These are phyloP conservation scores for Xylaria sp. DNA, from an alignment of 2,329 filamentous ascomycete species.

Conservation along the genomic window DNA sequence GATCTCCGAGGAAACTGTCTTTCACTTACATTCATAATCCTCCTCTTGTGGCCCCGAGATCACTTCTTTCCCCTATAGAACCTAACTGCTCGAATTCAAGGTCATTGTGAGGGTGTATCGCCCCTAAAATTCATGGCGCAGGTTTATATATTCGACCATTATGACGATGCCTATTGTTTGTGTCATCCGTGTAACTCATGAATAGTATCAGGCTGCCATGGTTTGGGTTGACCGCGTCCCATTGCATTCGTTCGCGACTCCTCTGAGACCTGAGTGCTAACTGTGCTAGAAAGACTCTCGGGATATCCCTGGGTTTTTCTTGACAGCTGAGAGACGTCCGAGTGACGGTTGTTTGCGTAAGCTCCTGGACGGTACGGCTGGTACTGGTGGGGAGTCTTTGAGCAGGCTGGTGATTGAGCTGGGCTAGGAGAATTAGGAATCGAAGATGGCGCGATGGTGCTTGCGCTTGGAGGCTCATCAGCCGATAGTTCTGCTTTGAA, in stretches of 20 bases:
- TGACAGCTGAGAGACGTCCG: constrained; percentile 30
- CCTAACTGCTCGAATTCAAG: not conserved
- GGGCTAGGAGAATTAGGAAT: constrained; percentile 14
- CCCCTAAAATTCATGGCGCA: not conserved
- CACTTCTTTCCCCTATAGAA: too few species aligned
- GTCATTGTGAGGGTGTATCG: not conserved
- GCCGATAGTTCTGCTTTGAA: constrained; percentile 39
- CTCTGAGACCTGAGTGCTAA: constrained; percentile 13
- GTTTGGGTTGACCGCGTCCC: constrained; percentile 2
- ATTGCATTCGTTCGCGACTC: not conserved
- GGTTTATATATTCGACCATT: not conserved
- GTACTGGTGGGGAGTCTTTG: constrained; percentile 17
- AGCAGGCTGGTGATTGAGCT: not conserved
- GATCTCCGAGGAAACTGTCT: too few species aligned
- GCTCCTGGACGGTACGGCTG: constrained; percentile 30
- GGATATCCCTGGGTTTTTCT: constrained; percentile 5
- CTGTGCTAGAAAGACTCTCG: constrained; percentile 19
- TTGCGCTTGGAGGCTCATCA: constrained; percentile 25
- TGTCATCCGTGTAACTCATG: constrained; percentile 28
- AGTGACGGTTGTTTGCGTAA: constrained; percentile 16
- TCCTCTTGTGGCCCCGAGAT: not conserved
- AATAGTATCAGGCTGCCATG: constrained; percentile 21
- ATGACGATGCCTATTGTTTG: not conserved
- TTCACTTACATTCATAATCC: too few species aligned
- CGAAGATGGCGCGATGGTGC: not conserved